Evolutionary conservation across 495 filamentous ascomycete genomes (phyloP).

Genomic region (Acidiella bohemica): DNA sequence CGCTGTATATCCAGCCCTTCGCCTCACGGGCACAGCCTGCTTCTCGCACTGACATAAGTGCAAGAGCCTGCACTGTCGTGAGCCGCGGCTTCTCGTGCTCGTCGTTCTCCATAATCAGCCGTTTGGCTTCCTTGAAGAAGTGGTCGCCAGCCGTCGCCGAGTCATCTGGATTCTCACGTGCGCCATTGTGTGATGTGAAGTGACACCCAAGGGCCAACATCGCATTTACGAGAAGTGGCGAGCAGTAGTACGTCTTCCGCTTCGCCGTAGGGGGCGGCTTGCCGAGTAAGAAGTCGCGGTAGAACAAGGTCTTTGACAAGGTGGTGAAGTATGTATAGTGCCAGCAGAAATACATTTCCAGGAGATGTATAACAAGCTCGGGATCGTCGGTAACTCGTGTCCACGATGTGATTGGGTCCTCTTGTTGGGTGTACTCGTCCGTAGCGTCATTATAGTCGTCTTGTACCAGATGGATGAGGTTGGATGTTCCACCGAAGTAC

Average conservation of each 20-base stretch:
- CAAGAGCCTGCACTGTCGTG: conserved; percentile 89
- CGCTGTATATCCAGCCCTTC: conserved; percentile 95
- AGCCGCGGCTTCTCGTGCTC: conserved; percentile 82
- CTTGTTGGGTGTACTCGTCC: conserved; percentile 38
- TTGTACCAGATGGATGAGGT: conserved; percentile 65
- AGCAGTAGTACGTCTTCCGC: conserved; percentile 59
- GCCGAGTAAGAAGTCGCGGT: conserved; percentile 66
- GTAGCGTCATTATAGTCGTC: conserved; percentile 31
- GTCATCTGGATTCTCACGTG: conserved; percentile 54
- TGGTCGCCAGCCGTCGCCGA: conserved; percentile 85
- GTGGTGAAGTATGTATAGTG: conserved; percentile 96
- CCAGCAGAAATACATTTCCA: conserved; percentile 98
- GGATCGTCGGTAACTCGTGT: conserved; percentile 71
- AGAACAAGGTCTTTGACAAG: conserved; percentile 80
- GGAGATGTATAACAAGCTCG: conserved; percentile 67
- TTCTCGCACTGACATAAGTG: conserved; percentile 92
- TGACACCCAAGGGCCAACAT: conserved; percentile 96
- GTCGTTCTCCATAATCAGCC: conserved; percentile 77
- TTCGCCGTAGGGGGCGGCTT: conserved; percentile 34
- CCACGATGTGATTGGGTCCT: conserved; percentile 66
- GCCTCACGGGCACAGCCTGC: conserved; percentile 91
- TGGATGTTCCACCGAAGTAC: conserved; percentile 89
- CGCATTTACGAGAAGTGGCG: conserved; percentile 78
- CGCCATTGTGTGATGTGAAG: conserved; percentile 66
- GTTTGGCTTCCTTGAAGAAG: conserved; percentile 92